phyloP scores from a whole-genome alignment of 208 protist species.

The Porcisia deanei region DNA sequence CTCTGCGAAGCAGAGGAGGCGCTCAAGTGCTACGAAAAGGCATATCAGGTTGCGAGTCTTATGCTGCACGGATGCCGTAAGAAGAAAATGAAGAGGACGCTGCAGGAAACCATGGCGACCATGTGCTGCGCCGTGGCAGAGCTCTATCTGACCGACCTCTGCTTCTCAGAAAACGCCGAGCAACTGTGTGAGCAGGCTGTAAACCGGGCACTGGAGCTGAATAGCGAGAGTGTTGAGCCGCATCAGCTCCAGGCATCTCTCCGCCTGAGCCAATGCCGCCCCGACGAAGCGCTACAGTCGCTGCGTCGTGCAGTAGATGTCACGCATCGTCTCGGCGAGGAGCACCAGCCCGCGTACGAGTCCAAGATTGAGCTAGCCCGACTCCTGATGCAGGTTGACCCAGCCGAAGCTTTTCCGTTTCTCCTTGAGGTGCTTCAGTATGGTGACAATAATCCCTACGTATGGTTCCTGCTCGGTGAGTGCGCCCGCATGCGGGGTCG shows the following conservation, averaged over 20 bases:
- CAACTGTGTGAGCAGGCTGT: conserved; percentile 77
- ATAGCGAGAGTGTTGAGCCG: conserved; percentile 68
- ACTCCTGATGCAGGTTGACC: conserved; percentile 87
- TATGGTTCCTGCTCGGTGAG: conserved; percentile 93
- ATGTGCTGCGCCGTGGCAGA: conserved; percentile 90
- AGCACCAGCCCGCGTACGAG: conserved; percentile 90
- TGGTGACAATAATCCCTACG: conserved; percentile 91
- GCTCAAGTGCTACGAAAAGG: conserved; percentile 81
- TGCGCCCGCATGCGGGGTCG: conserved; percentile 76
- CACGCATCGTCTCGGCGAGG: conserved; percentile 82
- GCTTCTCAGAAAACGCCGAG: conserved; percentile 83
- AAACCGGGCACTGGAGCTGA: conserved; percentile 43
- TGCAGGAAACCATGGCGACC: conserved; percentile 79
- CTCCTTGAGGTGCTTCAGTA: conserved; percentile 88
- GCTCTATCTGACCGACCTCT: conserved; percentile 92
- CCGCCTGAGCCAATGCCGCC: conserved; percentile 78
- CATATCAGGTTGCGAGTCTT: conserved; percentile 60
- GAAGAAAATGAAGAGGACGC: conserved; percentile 46
- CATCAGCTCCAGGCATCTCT: conserved; percentile 86
- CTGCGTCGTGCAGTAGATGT: conserved; percentile 79
- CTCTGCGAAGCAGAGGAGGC: conserved; percentile 77
- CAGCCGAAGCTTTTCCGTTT: conserved; percentile 76
- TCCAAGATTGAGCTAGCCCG: conserved; percentile 90
- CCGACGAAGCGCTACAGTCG: conserved; percentile 57
- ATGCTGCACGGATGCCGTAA: conserved; percentile 60